Evolutionary conservation across 805 yeast species (phyloP).

Genomic region (Pichia occidentalis): DNA sequence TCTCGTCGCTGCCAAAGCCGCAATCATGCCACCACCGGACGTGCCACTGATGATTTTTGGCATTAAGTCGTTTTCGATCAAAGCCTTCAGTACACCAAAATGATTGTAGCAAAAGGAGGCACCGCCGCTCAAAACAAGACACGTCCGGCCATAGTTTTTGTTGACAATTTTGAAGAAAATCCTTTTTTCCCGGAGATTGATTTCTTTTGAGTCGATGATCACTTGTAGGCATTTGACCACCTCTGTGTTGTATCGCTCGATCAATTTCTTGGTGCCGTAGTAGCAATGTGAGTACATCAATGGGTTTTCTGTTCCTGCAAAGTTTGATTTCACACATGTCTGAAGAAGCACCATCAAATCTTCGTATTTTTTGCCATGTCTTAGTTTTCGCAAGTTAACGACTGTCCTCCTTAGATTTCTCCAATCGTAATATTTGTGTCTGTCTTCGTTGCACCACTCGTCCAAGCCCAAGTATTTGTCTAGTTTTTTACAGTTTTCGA

Average conservation of each 20-base stretch:
- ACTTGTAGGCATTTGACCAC: constrained; percentile 42
- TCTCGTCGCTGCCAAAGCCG: constrained; percentile 64
- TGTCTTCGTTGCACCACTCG: constrained; percentile 56
- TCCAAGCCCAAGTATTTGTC: constrained; percentile 55
- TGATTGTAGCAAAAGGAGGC: constrained; percentile 75
- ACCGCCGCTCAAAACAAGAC: constrained; percentile 71
- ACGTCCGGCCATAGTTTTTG: constrained; percentile 65
- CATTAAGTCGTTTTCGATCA: constrained; percentile 57
- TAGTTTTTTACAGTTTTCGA: constrained; percentile 46
- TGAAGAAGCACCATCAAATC: constrained; percentile 52
- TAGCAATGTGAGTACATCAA: constrained; percentile 66
- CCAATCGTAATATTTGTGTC: constrained; percentile 63
- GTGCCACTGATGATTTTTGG: constrained; percentile 73
- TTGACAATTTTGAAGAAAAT: constrained; percentile 50
- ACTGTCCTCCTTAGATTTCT: constrained; percentile 48
- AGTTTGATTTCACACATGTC: constrained; percentile 63
- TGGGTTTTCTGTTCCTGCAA: constrained; percentile 74
- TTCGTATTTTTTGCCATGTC: constrained; percentile 31
- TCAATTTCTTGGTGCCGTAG: constrained; percentile 63
- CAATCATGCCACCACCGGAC: constrained; percentile 74
- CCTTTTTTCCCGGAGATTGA: constrained; percentile 38
- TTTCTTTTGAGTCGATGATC: constrained; percentile 33
- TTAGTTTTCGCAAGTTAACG: constrained; percentile 33
- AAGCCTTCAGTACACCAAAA: constrained; percentile 68
- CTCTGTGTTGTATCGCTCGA: constrained; percentile 48